Conservation (phyloP, 2,329 filamentous ascomycete genomes). For the Trichoderma aggressivum region DNA sequence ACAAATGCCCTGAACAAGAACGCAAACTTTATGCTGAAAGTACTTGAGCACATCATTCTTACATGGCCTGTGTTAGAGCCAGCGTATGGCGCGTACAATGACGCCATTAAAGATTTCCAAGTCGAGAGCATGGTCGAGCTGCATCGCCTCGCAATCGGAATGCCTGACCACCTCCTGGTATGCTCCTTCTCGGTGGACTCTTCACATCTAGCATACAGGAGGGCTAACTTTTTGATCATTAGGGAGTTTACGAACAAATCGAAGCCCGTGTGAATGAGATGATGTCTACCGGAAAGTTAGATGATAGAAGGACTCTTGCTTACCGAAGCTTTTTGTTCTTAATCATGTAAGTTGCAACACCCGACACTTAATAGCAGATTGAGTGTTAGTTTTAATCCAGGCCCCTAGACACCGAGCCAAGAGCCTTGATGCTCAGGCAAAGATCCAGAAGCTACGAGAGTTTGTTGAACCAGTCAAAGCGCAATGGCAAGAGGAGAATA, state of each 20-base stretch:
- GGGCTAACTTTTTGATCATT: constrained; percentile 23
- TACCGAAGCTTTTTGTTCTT: constrained; percentile 91
- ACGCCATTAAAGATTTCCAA: constrained; percentile 86
- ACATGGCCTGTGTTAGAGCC: constrained; percentile 73
- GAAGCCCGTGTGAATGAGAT: constrained; percentile 80
- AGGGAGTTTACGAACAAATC: constrained; percentile 83
- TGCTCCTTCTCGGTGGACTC: constrained; percentile 13
- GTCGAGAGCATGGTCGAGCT: constrained; percentile 81
- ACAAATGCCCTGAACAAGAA: constrained; percentile 76
- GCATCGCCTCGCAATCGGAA: constrained; percentile 82
- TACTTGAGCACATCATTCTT: constrained; percentile 86
- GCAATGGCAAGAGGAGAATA: constrained; percentile 70
- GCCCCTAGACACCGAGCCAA: constrained; percentile 69
- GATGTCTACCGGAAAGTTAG: constrained; percentile 66
- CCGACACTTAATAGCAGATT: neutral
- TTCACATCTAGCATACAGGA: neutral
- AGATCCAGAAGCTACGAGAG: constrained; percentile 66
- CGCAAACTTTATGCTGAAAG: constrained; percentile 77
- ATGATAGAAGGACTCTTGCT: constrained; percentile 80
- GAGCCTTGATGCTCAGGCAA: constrained; percentile 66
- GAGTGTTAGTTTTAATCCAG: constrained; percentile 8
- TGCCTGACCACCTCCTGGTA: constrained; percentile 83
- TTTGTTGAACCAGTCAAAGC: constrained; percentile 81
- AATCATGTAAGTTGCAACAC: constrained; percentile 61
- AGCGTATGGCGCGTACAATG: constrained; percentile 70